These are phyloP conservation scores for Cladosporium velox DNA, from an alignment of 2,329 filamentous ascomycete species.

Conservation along the genomic window DNA sequence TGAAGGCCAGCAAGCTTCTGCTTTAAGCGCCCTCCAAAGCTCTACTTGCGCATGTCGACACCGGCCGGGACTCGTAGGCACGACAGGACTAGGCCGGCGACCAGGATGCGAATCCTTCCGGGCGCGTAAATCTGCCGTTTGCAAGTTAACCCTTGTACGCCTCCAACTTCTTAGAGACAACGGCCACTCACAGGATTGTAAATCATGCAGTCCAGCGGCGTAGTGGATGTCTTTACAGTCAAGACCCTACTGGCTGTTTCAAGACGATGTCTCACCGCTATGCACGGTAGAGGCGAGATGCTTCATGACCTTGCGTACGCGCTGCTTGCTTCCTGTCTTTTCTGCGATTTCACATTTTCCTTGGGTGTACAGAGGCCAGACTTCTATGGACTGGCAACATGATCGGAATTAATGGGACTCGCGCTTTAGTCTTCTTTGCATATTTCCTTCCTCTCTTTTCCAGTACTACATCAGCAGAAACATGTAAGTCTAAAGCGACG, in stretches of 20 bases:
- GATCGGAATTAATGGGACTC: too few species aligned
- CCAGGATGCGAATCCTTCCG: slow-evolving; percentile 7
- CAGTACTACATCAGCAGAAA: too few species aligned
- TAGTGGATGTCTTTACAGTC: neutral
- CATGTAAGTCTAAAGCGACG: too few species aligned
- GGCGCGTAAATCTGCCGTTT: slow-evolving; percentile 3
- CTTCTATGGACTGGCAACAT: too few species aligned
- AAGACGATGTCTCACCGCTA: neutral
- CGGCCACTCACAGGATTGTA: neutral
- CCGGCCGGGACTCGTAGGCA: neutral
- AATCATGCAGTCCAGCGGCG: neutral
- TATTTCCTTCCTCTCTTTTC: too few species aligned
- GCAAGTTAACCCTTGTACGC: slow-evolving; percentile 9
- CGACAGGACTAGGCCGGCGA: neutral
- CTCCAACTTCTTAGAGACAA: neutral
- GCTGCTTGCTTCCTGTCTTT: too few species aligned
- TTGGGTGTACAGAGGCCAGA: too few species aligned
- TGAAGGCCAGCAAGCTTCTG: neutral
- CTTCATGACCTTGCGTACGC: neutral
- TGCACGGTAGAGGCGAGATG: neutral
- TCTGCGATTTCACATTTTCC: too few species aligned
- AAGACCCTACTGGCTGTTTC: slow-evolving; percentile 3
- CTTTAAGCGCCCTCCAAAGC: neutral
- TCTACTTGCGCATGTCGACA: neutral
- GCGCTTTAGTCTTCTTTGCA: too few species aligned